These are phyloP conservation scores for Pseudogymnoascus sp. DNA, from an alignment of 2,329 filamentous ascomycete species.

Conservation along the genomic window DNA sequence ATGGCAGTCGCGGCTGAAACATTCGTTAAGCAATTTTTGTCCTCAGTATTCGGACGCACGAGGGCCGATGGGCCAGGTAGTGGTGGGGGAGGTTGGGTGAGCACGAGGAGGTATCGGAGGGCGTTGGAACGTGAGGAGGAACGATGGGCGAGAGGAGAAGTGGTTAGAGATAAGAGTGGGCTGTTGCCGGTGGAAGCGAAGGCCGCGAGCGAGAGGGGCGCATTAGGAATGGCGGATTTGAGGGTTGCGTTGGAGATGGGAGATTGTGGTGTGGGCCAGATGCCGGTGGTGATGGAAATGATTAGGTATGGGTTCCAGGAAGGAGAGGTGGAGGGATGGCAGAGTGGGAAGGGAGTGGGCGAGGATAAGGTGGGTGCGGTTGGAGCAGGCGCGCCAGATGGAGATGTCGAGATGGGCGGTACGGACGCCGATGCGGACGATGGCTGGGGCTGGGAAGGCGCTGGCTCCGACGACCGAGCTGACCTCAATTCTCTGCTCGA, in stretches of 20 bases:
- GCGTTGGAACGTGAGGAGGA: conserved; percentile 72
- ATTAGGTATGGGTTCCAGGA: conserved; percentile 67
- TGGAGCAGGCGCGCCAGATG: conserved; percentile 41
- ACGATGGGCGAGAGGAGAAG: conserved; percentile 61
- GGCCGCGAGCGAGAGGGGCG: conserved; percentile 61
- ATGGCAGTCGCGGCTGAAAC: conserved; percentile 59
- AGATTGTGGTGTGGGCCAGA: conserved; percentile 67
- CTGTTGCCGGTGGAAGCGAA: conserved; percentile 75
- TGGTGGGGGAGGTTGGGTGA: conserved; percentile 61
- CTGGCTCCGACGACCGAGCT: conserved; percentile 42
- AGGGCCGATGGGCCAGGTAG: conserved; percentile 57
- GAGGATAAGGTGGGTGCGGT: conserved; percentile 29
- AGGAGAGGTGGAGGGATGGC: conserved; percentile 62
- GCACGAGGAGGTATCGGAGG: conserved; percentile 68
- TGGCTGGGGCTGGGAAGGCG: conserved; percentile 52
- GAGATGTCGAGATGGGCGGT: conserved; percentile 29
- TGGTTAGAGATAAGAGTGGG: conserved; percentile 66
- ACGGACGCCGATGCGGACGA: conserved; percentile 52
- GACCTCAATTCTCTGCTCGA: conserved; percentile 46
- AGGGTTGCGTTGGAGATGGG: conserved; percentile 67
- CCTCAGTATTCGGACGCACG: conserved; percentile 55
- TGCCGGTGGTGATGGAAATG: conserved; percentile 64
- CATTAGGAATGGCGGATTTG: conserved; percentile 70
- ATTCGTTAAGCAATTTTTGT: conserved; percentile 58
- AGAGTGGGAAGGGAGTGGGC: conserved; percentile 21